These are phyloP conservation scores for Fraxinus nigra DNA, from an alignment of 305 asterid genomes.

Conservation along the genomic window DNA sequence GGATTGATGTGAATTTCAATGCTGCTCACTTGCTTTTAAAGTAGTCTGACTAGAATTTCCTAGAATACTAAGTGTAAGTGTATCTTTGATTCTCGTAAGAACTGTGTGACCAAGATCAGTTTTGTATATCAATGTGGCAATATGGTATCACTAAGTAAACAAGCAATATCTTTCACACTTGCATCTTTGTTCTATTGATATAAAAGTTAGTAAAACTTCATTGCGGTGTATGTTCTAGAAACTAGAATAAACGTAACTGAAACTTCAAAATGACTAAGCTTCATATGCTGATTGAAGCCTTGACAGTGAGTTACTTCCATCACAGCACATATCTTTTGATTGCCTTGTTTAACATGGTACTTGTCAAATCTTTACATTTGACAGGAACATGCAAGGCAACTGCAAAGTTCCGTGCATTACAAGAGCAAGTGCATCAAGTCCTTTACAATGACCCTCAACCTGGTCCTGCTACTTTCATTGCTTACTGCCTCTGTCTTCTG, in stretches of 20 bases:
- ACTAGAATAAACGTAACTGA: slow-evolving; percentile 9
- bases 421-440: slow-evolving; percentile 55
- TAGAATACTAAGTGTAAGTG: background rate
- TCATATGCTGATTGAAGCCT: slow-evolving; percentile 2
- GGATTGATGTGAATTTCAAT: background rate
- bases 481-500: slow-evolving; percentile 66
- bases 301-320: slow-evolving; percentile 11
- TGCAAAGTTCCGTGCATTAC: slow-evolving; percentile 69
- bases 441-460: slow-evolving; percentile 54
- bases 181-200: background rate
- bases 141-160: slow-evolving; percentile 6
- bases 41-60: background rate
- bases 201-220: background rate
- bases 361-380: slow-evolving; percentile 23
- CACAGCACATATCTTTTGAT: slow-evolving; percentile 6
- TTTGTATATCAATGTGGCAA: slow-evolving; percentile 5
- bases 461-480: slow-evolving; percentile 73
- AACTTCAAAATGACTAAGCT: slow-evolving; percentile 4
- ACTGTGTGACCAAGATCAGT: background rate
- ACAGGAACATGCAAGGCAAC: slow-evolving; percentile 79
- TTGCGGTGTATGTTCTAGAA: slow-evolving; percentile 9
- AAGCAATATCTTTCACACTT: slow-evolving; percentile 14
- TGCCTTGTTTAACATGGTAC: slow-evolving; percentile 17
- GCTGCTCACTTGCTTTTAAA: background rate
- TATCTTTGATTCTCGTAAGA: background rate